Percentiles rank a stretch among this genome's conserved stretches.
Conservation (phyloP, 768 basidiomycete genomes). For the Clitopilus hobsonii region DNA sequence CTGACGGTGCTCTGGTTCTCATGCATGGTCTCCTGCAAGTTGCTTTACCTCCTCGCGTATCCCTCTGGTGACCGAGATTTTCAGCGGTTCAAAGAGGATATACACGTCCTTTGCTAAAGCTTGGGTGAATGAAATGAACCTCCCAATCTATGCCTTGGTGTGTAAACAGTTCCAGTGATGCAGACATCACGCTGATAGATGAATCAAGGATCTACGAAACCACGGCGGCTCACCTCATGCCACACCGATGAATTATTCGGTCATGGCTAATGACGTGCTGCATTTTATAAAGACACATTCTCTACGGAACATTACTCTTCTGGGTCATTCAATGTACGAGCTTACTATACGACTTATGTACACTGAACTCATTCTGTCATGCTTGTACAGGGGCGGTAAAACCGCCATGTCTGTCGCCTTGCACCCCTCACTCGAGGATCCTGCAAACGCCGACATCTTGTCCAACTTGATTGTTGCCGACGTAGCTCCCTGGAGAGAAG, state of each 20-base stretch:
- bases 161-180: not conserved
- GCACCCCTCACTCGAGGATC: conserved; percentile 24
- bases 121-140: conserved; percentile 50
- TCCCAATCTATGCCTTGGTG: conserved; percentile 63
- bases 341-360: not conserved
- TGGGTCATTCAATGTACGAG: conserved; percentile 85
- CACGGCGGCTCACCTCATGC: conserved; percentile 76
- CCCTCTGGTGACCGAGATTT: not conserved
- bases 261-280: conserved; percentile 76
- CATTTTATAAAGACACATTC: conserved; percentile 51
- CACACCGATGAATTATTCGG: conserved; percentile 61
- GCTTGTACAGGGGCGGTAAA: conserved; percentile 69
- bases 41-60: not conserved
- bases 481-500: conserved; percentile 60
- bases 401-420: conserved; percentile 66
- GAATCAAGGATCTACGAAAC: conserved; percentile 56
- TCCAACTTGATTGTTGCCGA: conserved; percentile 72
- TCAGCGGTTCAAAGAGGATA: conserved; percentile 80
- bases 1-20: conserved; percentile 42
- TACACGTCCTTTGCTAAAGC: conserved; percentile 76
- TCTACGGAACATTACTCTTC: conserved; percentile 56
- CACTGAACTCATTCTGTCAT: not conserved
- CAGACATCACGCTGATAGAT: too few species aligned
- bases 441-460: conserved; percentile 23
- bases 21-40: conserved; percentile 58